A percentile compares a stretch with the other conserved stretches of the same genome.
Evolutionary conservation across 441 rosid genomes (phyloP).

Genomic region (Croton setiger): DNA sequence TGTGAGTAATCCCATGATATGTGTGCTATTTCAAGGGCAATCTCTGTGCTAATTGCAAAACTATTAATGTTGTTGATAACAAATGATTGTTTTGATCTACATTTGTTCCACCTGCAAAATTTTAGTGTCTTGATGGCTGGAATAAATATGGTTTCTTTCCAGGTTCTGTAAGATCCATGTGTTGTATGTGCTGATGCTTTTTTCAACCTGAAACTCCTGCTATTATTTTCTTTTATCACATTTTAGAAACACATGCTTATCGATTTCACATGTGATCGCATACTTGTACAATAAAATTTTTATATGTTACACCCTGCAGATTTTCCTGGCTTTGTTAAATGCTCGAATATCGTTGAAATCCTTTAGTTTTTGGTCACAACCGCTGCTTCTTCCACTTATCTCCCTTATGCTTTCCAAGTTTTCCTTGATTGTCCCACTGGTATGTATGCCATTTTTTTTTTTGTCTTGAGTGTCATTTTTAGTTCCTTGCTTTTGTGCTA

Average conservation of each 20-base stretch:
- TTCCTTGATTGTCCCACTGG: slow-evolving; percentile 81
- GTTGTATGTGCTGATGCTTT: not conserved
- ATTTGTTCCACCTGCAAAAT: not conserved
- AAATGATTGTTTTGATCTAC: not conserved
- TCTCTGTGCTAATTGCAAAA: not conserved
- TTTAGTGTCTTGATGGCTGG: not conserved
- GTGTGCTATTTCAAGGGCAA: not conserved
- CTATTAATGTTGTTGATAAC: not conserved
- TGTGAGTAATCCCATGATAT: slow-evolving; percentile 42
- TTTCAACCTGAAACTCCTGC: not conserved
- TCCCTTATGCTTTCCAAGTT: slow-evolving; percentile 79
- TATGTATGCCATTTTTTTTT: slow-evolving; percentile 31
- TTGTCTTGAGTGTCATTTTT: not conserved
- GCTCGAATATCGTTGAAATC: slow-evolving; percentile 77
- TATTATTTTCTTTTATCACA: not conserved
- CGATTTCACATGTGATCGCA: not conserved
- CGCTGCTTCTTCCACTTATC: slow-evolving; percentile 56
- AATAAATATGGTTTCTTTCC: not conserved
- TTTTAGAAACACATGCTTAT: not conserved
- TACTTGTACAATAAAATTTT: slow-evolving; percentile 4
- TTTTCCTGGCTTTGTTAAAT: slow-evolving; percentile 70
- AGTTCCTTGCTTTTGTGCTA: slow-evolving; percentile 4
- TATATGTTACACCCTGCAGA: slow-evolving; percentile 39
- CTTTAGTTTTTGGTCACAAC: slow-evolving; percentile 66
- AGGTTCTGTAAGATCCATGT: not conserved